Percentiles rank a stretch among this genome's conserved stretches.
These are phyloP conservation scores for Aurinia saxatilis DNA, from an alignment of 345 rosid species.

Conservation along the genomic window DNA sequence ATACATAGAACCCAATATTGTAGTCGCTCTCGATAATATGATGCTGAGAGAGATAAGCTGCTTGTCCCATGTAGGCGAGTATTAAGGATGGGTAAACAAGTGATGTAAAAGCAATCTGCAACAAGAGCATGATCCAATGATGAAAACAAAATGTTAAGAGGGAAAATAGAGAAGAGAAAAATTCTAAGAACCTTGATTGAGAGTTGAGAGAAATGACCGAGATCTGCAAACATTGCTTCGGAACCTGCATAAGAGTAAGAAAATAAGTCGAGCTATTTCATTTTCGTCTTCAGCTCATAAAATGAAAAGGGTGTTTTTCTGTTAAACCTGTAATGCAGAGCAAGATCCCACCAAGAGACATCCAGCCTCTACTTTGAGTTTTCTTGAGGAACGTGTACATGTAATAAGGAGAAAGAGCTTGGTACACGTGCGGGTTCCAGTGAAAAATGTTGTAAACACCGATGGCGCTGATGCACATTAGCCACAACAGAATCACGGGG, in stretches of 20 bases:
- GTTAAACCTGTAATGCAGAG: conserved; percentile 69
- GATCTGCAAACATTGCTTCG: conserved; percentile 98
- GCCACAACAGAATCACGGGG: conserved; percentile 72
- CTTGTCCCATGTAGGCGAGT: conserved; percentile 97
- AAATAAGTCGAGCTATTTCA: background rate
- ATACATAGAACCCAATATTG: conserved; percentile 68
- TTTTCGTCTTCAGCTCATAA: background rate
- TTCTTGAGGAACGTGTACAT: conserved; percentile 74
- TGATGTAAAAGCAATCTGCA: conserved; percentile 84
- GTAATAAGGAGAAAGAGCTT: conserved; percentile 76
- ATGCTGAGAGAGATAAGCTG: conserved; percentile 77
- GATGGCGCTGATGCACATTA: conserved; percentile 67
- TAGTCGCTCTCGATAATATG: conserved; percentile 37
- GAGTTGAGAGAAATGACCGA: conserved; percentile 81
- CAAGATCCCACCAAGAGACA: conserved; percentile 84
- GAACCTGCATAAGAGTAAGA: conserved; percentile 40
- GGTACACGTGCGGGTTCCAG: conserved; percentile 88
- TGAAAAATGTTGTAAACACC: conserved; percentile 65
- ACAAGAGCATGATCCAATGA: background rate
- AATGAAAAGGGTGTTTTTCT: background rate
- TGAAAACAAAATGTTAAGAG: background rate
- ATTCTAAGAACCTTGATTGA: conserved; percentile 60
- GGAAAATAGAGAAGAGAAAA: background rate
- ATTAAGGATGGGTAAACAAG: conserved; percentile 87
- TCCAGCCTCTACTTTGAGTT: conserved; percentile 76